These are phyloP conservation scores for Citrus unshiu DNA, from an alignment of 345 rosid genomes.

Conservation along the genomic window DNA sequence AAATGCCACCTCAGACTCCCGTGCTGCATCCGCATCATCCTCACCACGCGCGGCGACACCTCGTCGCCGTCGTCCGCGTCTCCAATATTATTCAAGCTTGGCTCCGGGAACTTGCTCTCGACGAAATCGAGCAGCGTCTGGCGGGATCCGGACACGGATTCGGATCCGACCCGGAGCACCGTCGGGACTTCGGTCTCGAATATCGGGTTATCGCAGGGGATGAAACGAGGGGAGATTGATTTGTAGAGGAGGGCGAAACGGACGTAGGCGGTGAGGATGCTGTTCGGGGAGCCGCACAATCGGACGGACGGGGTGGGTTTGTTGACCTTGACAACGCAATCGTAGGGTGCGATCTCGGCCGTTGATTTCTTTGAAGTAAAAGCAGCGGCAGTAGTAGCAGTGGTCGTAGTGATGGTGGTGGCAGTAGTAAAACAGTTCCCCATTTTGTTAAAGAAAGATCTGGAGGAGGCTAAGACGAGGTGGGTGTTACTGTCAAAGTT, in stretches of 20 bases:
- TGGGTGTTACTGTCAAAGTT: not conserved
- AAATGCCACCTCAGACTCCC: conserved; percentile 59
- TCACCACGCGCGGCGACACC: conserved; percentile 43
- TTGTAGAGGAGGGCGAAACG: conserved; percentile 60
- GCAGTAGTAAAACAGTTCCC: conserved; percentile 37
- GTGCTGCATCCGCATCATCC: conserved; percentile 47
- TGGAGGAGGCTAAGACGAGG: not conserved
- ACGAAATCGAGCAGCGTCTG: conserved; percentile 47
- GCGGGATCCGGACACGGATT: conserved; percentile 38
- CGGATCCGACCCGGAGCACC: conserved; percentile 44
- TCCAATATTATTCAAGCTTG: conserved; percentile 27
- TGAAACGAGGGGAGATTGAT: conserved; percentile 34
- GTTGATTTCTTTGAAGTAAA: conserved; percentile 28
- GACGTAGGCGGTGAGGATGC: conserved; percentile 37
- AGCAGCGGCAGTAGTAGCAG: not conserved
- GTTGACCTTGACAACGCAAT: conserved; percentile 20
- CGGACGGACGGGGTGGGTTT: conserved; percentile 23
- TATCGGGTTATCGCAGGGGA: conserved; percentile 23
- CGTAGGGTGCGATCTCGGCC: conserved; percentile 51
- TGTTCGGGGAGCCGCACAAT: conserved; percentile 32
- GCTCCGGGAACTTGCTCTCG: conserved; percentile 51
- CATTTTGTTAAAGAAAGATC: conserved; percentile 22
- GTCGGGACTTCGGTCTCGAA: conserved; percentile 17
- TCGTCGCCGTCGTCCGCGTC: conserved; percentile 19
- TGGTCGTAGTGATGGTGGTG: not conserved